Percentiles rank a stretch among this genome's conserved stretches.
These are phyloP conservation scores for Rhytidiadelphus loreus DNA, from an alignment of 225 moss, liverwort and hornwort genomes.

Conservation along the genomic window DNA sequence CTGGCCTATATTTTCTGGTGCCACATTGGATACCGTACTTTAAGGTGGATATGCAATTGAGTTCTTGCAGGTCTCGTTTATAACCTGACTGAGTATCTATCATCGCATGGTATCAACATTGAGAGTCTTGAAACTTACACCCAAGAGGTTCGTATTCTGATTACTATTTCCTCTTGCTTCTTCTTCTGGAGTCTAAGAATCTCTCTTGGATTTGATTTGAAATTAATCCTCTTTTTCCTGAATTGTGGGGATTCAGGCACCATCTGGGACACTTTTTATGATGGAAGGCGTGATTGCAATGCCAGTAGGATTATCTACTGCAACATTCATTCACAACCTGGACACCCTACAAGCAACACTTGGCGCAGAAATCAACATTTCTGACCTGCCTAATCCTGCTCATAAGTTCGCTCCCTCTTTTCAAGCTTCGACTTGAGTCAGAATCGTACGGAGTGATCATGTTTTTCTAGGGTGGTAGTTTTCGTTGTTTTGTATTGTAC, in stretches of 20 bases:
- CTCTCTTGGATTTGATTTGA: neutral
- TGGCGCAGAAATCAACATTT: slow-evolving; percentile 25
- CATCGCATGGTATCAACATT: slow-evolving; percentile 36
- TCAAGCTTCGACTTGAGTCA: slow-evolving; percentile 4
- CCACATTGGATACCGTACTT: neutral
- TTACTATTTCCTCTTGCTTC: neutral
- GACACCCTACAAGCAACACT: slow-evolving; percentile 32
- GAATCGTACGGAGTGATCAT: neutral
- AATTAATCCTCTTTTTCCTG: neutral
- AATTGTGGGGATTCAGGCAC: slow-evolving; percentile 10
- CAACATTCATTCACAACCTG: slow-evolving; percentile 19
- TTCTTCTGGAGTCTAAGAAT: neutral
- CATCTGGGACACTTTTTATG: slow-evolving; percentile 12
- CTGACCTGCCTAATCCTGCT: slow-evolving; percentile 23
- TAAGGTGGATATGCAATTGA: neutral
- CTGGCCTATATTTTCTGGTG: neutral
- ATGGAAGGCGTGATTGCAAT: slow-evolving; percentile 41
- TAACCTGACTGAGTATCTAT: slow-evolving; percentile 44
- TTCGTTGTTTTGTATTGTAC: neutral
- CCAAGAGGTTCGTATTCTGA: slow-evolving; percentile 17
- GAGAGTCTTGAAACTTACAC: slow-evolving; percentile 43
- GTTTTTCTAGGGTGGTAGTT: neutral
- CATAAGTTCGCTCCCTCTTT: slow-evolving; percentile 2
- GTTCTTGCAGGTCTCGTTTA: slow-evolving; percentile 43
- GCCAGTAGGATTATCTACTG: slow-evolving; percentile 26